Percentiles rank a stretch among this genome's conserved stretches.
These are phyloP conservation scores for Starmerella gropengiesseri DNA, from an alignment of 805 yeast genomes.

Conservation along the genomic window DNA sequence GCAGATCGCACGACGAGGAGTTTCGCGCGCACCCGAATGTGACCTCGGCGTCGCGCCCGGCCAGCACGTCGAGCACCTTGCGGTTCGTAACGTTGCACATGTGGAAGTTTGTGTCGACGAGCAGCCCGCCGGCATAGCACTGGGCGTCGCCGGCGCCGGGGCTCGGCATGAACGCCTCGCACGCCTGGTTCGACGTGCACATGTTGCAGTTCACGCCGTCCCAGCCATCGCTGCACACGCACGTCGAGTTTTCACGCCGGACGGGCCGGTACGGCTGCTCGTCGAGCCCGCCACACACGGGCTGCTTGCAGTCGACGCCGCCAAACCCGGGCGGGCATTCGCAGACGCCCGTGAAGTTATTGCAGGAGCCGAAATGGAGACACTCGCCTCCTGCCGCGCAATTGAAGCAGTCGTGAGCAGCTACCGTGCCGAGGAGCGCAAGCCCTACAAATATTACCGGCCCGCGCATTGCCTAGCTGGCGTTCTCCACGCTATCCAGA, in stretches of 20 bases:
- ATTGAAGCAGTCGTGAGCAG: slow-evolving; percentile 53
- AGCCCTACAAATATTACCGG: neutral
- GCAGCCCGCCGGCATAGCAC: slow-evolving; percentile 75
- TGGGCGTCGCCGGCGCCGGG: slow-evolving; percentile 75
- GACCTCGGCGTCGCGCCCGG: slow-evolving; percentile 79
- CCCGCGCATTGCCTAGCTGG: neutral
- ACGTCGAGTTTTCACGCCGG: slow-evolving; percentile 37
- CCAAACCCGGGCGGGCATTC: slow-evolving; percentile 90
- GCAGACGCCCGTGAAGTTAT: slow-evolving; percentile 79
- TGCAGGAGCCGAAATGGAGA: slow-evolving; percentile 81
- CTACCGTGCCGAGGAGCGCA: neutral
- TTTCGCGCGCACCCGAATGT: slow-evolving; percentile 78
- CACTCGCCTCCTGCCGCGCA: slow-evolving; percentile 85
- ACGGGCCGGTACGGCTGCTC: slow-evolving; percentile 58
- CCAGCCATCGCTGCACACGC: slow-evolving; percentile 84
- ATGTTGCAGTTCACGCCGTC: slow-evolving; percentile 83
- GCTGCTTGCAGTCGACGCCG: slow-evolving; percentile 81
- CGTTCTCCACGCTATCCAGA: no score
- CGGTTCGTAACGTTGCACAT: slow-evolving; percentile 88
- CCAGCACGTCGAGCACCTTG: slow-evolving; percentile 68
- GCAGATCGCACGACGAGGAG: slow-evolving; percentile 64
- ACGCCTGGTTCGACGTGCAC: slow-evolving; percentile 61
- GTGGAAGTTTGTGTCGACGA: slow-evolving; percentile 72
- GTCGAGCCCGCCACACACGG: slow-evolving; percentile 72
- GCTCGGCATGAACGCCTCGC: slow-evolving; percentile 59